These are phyloP conservation scores for Pleurotus eryngii DNA, from an alignment of 768 basidiomycete species.

Conservation along the genomic window DNA sequence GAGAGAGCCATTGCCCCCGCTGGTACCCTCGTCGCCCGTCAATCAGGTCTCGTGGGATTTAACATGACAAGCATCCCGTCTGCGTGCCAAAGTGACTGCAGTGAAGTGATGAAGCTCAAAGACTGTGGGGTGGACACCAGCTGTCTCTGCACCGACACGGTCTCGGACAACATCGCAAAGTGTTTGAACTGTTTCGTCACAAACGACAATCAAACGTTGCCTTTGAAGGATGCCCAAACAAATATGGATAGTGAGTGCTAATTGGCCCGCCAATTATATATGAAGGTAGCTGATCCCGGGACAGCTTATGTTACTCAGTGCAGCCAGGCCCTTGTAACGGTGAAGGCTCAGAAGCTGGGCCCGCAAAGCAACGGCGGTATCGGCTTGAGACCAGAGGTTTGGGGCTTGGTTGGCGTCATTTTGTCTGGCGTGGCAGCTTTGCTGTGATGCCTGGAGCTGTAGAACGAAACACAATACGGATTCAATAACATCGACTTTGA, in stretches of 20 bases:
- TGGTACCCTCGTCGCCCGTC: not conserved
- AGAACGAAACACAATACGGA: not conserved
- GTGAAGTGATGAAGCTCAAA: not conserved
- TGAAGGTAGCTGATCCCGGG: not conserved
- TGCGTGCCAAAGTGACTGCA: not conserved
- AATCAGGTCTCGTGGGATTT: not conserved
- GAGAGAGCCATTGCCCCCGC: not conserved
- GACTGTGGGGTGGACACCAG: not conserved
- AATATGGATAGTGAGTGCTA: not conserved
- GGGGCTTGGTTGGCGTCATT: not conserved
- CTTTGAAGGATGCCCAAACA: not conserved
- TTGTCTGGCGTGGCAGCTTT: not conserved
- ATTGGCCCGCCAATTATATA: not conserved
- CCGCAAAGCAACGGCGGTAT: not conserved
- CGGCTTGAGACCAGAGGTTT: not conserved
- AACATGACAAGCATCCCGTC: not conserved
- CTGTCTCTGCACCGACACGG: not conserved
- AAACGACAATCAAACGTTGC: not conserved
- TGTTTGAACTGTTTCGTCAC: conserved; percentile 3
- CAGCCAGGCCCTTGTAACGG: not conserved
- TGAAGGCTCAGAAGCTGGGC: conserved; percentile 1
- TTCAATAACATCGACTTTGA: not conserved
- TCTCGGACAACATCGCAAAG: not conserved
- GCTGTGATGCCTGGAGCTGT: not conserved
- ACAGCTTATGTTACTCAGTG: not conserved